Conservation (phyloP, 176 grass and related monocot genomes). For the Juncus inflexus region DNA sequence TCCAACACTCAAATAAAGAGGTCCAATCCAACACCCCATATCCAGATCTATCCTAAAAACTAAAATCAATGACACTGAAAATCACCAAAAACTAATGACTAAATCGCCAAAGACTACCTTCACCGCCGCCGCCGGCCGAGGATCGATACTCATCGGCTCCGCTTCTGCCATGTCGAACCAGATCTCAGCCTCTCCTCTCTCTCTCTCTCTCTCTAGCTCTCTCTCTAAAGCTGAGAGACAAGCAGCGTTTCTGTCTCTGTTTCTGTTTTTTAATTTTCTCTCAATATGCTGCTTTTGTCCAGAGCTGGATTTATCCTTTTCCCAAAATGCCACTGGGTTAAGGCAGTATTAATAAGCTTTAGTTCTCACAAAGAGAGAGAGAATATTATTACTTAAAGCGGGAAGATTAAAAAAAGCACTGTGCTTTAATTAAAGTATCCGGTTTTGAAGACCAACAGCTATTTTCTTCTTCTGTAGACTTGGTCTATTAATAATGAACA, state of each 20-base stretch:
- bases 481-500: neutral
- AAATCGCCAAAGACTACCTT: slow-evolving; percentile 12
- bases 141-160: slow-evolving; percentile 26
- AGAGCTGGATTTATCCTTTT: slow-evolving; percentile 4
- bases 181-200: neutral
- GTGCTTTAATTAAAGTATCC: slow-evolving; percentile 22
- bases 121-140: slow-evolving; percentile 16
- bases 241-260: neutral
- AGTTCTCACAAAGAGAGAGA: slow-evolving; percentile 8
- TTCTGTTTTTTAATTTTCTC: slow-evolving; percentile 11
- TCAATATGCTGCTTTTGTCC: slow-evolving; percentile 21
- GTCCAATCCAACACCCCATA: neutral
- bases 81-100: neutral
- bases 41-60: slow-evolving; percentile 6
- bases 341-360: neutral
- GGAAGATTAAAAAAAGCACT: neutral
- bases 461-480: neutral
- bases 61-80: neutral
- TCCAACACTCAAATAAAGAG: neutral
- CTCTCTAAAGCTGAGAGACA: neutral
- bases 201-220: too few relatives aligned
- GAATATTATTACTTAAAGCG: slow-evolving; percentile 15
- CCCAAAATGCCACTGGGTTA: slow-evolving; percentile 33
- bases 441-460: slow-evolving; percentile 14
- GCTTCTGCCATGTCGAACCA: slow-evolving; percentile 15